Conservation (phyloP, 805 yeast genomes). For the Kuraishia floccosa region DNA sequence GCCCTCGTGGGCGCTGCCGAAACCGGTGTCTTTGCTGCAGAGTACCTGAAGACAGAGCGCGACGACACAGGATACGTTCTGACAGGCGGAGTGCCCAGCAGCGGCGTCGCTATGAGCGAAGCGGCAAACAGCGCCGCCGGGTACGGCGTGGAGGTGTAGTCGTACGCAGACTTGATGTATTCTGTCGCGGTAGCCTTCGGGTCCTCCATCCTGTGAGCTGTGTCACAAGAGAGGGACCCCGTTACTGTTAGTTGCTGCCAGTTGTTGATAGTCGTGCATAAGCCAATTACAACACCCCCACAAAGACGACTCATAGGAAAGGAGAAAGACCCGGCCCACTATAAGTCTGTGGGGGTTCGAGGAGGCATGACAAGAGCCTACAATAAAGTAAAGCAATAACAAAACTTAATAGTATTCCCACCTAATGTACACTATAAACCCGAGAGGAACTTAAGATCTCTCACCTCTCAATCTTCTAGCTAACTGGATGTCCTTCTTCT, state of each 20-base stretch:
- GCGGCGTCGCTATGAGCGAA: conserved; percentile 24
- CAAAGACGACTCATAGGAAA: too few species aligned
- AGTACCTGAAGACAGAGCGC: conserved; percentile 5
- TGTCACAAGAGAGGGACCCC: too few species aligned
- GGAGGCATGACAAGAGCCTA: too few species aligned
- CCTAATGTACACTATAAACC: conserved; percentile 3
- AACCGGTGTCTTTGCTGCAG: conserved; percentile 3
- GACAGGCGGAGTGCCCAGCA: too few species aligned
- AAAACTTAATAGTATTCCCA: conserved; percentile 9
- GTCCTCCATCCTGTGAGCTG: too few species aligned
- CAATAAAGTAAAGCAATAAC: too few species aligned
- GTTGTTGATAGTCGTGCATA: too few species aligned
- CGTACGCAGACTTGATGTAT: conserved; percentile 6
- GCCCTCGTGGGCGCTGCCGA: conserved; percentile 22
- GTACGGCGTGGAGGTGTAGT: conserved; percentile 28
- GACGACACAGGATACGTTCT: too few species aligned
- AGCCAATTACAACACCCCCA: too few species aligned
- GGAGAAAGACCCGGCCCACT: too few species aligned
- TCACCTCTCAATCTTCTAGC: conserved; percentile 98
- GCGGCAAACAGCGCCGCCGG: conserved; percentile 32
- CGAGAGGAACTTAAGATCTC: conserved; percentile 46
- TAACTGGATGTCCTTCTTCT: conserved; percentile 95
- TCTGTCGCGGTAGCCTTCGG: conserved; percentile 1
- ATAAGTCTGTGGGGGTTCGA: too few species aligned
- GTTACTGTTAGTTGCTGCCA: too few species aligned